Evolutionary conservation across 2,329 filamentous ascomycete species (phyloP).

Genomic region (Claviceps purpurea): DNA sequence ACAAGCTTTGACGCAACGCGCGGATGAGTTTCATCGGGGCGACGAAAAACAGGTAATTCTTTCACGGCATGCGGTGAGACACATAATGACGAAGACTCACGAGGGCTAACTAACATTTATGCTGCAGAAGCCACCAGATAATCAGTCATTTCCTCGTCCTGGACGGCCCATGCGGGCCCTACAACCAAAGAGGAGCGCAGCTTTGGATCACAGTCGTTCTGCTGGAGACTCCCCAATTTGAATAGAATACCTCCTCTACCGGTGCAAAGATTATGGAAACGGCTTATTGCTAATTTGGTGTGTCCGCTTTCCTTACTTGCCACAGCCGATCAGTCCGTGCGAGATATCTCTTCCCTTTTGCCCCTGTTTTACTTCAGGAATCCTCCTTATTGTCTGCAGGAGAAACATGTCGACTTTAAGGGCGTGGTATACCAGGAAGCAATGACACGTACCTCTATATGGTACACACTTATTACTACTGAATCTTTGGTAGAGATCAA

Average conservation of each 20-base stretch:
- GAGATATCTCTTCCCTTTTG: not conserved
- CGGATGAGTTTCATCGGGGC: constrained; percentile 69
- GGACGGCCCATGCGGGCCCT: too few species aligned
- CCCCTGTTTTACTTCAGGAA: not conserved
- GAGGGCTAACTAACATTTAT: not conserved
- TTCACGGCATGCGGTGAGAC: constrained; percentile 8
- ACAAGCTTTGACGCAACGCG: constrained; percentile 73
- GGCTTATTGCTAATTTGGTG: too few species aligned
- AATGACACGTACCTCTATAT: constrained; percentile 1
- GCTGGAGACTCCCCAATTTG: too few species aligned
- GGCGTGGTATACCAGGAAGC: constrained; percentile 6
- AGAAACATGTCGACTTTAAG: constrained; percentile 6
- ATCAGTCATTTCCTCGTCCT: not conserved
- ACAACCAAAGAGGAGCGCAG: too few species aligned
- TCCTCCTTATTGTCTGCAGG: not conserved
- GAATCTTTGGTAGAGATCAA: not conserved
- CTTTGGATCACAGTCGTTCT: too few species aligned
- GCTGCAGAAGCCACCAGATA: not conserved
- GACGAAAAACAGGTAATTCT: constrained; percentile 51
- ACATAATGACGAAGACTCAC: not conserved
- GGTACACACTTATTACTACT: not conserved
- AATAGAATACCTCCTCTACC: too few species aligned
- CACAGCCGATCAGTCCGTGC: not conserved
- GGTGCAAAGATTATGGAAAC: too few species aligned
- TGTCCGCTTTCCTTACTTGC: not conserved